Conservation (phyloP, 2,329 filamentous ascomycete species). For the Trichoderma guizhouense region DNA sequence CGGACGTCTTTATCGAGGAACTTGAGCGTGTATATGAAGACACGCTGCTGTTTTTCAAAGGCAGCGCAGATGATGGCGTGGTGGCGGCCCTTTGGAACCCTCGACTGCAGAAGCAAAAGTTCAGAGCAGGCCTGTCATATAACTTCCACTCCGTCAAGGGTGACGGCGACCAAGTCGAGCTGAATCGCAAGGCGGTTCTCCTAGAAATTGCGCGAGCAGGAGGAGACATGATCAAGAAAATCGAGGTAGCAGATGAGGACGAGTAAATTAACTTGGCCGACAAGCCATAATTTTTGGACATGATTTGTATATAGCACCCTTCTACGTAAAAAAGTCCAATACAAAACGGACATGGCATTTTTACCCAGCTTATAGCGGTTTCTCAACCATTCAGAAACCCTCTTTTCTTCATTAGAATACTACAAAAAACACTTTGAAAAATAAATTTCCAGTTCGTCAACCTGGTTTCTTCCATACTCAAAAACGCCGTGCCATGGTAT, state of each 20-base stretch:
- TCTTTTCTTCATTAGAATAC: background rate
- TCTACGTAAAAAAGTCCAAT: background rate
- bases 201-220: conserved; percentile 69
- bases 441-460: conserved; percentile 11
- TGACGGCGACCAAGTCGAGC: conserved; percentile 49
- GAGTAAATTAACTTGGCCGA: background rate
- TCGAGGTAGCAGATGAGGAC: conserved; percentile 47
- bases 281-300: background rate
- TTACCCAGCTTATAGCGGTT: background rate
- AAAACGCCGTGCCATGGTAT: conserved; percentile 40
- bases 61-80: conserved; percentile 52
- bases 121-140: conserved; percentile 69
- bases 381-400: background rate
- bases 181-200: conserved; percentile 66
- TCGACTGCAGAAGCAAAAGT: conserved; percentile 52
- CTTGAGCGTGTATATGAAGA: conserved; percentile 64
- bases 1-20: conserved; percentile 62
- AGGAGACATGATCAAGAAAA: conserved; percentile 63
- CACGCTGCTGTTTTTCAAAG: conserved; percentile 76
- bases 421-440: conserved; percentile 4
- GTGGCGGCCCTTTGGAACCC: conserved; percentile 60
- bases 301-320: background rate
- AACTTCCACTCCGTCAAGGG: conserved; percentile 44
- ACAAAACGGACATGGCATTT: background rate
- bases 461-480: conserved; percentile 20